Conservation (phyloP, 2,329 filamentous ascomycete genomes). For the Fusarium sublunatum region DNA sequence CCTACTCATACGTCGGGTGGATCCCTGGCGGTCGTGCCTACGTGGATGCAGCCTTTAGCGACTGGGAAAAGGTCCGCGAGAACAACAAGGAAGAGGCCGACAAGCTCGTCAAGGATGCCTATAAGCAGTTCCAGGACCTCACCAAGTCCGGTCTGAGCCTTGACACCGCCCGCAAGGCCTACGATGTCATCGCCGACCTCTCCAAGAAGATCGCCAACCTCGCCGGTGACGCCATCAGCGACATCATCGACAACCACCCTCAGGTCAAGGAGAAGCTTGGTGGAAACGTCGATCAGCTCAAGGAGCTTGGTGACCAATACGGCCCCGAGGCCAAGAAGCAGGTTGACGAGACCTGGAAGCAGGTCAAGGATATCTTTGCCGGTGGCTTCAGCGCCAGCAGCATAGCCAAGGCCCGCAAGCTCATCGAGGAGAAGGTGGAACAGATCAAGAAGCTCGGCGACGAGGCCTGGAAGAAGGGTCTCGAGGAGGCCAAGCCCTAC, state of each 20-base stretch:
- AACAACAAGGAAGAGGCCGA: conserved; percentile 78
- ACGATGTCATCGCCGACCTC: conserved; percentile 71
- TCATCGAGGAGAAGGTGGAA: conserved; percentile 77
- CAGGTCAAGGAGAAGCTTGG: conserved; percentile 78
- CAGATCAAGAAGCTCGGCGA: conserved; percentile 75
- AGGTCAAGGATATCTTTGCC: conserved; percentile 72
- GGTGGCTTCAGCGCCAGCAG: conserved; percentile 67
- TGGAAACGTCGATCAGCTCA: conserved; percentile 73
- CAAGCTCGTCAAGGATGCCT: conserved; percentile 73
- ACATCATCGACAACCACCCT: conserved; percentile 80
- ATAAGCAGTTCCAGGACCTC: conserved; percentile 72
- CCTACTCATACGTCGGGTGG: conserved; percentile 75
- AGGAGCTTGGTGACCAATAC: conserved; percentile 74
- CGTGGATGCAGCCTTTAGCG: conserved; percentile 76
- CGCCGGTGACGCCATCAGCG: conserved; percentile 69
- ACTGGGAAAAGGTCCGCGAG: conserved; percentile 73
- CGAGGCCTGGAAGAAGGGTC: conserved; percentile 76
- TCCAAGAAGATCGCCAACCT: conserved; percentile 69
- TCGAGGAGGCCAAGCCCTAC: conserved; percentile 77
- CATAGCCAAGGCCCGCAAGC: conserved; percentile 66
- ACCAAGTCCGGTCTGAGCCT: conserved; percentile 70
- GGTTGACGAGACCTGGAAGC: conserved; percentile 75
- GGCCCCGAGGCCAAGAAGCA: conserved; percentile 83
- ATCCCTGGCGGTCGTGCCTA: conserved; percentile 77
- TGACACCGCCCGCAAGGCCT: conserved; percentile 70